These are phyloP conservation scores for Fusarium continuum DNA, from an alignment of 2,329 filamentous ascomycete species.

Conservation along the genomic window DNA sequence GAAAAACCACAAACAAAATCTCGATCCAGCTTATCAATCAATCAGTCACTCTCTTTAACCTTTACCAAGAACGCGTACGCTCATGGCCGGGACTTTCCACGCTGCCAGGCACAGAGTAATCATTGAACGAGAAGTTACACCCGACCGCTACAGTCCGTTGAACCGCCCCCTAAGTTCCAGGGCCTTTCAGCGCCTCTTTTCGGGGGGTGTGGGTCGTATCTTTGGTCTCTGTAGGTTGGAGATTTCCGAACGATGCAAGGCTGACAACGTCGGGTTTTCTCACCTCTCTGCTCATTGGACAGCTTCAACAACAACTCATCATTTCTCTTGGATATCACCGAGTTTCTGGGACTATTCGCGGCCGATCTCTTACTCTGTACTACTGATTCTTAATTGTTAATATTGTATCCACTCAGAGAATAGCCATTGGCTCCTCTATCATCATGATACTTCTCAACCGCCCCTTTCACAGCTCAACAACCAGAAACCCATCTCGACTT, in stretches of 20 bases:
- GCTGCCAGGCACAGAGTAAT: conserved; percentile 19
- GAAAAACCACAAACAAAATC: not conserved
- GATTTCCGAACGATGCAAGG: conserved; percentile 35
- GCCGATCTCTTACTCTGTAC: not conserved
- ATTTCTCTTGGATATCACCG: not conserved
- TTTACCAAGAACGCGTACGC: not conserved
- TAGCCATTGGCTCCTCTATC: not conserved
- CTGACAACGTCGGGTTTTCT: conserved; percentile 24
- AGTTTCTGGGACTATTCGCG: not conserved
- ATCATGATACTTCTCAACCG: conserved; percentile 21
- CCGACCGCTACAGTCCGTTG: conserved; percentile 28
- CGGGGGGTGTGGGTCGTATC: not conserved
- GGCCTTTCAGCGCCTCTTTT: conserved; percentile 4
- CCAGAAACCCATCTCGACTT: conserved; percentile 9
- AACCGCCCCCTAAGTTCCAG: conserved; percentile 8
- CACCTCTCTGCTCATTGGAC: conserved; percentile 28
- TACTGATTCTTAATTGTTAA: not conserved
- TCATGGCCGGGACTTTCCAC: conserved; percentile 7
- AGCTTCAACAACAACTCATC: conserved; percentile 31
- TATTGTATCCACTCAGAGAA: not conserved
- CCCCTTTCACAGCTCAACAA: conserved; percentile 8
- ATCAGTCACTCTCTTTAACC: not conserved
- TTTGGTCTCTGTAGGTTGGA: not conserved
- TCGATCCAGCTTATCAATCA: conserved; percentile 14
- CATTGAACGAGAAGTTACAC: conserved; percentile 9